These are phyloP conservation scores for Termitomyces sp. DNA, from an alignment of 768 basidiomycete species.

Conservation along the genomic window DNA sequence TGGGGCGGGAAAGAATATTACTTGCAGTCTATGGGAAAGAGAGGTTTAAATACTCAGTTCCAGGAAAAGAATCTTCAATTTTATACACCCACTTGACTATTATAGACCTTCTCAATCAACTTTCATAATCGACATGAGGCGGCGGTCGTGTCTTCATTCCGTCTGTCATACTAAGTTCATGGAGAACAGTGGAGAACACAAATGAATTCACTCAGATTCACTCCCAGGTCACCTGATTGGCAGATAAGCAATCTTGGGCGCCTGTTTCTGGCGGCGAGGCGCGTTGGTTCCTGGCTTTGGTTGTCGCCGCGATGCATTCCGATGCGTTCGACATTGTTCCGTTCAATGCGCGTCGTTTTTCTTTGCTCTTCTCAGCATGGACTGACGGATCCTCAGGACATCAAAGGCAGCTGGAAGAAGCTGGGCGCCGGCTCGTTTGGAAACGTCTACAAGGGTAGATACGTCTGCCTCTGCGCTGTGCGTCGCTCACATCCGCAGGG, in stretches of 20 bases:
- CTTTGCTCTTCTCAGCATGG: not conserved
- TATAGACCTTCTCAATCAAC: too few relatives aligned
- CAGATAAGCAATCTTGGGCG: too few relatives aligned
- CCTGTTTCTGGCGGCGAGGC: not conserved
- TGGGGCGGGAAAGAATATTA: not conserved
- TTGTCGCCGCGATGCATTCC: not conserved
- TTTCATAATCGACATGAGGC: too few relatives aligned
- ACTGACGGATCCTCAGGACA: conserved; percentile 48
- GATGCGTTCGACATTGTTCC: conserved; percentile 88
- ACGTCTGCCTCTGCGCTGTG: conserved; percentile 5
- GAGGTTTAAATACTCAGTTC: not conserved
- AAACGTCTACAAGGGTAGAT: conserved; percentile 79
- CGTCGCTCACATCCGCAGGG: conserved; percentile 35
- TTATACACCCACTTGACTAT: too few relatives aligned
- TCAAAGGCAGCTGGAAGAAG: conserved; percentile 84
- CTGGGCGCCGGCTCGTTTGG: conserved; percentile 92
- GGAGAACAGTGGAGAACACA: too few relatives aligned
- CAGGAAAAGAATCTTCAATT: not conserved
- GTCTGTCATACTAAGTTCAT: too few relatives aligned
- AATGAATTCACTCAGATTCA: too few relatives aligned
- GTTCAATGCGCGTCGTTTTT: conserved; percentile 53
- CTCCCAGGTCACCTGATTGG: too few relatives aligned
- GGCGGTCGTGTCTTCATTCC: too few relatives aligned
- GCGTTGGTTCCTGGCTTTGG: not conserved
- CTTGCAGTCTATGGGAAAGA: not conserved